Percentiles rank a stretch among this genome's conserved stretches.
Evolutionary conservation across 225 moss, liverwort and hornwort species (phyloP).

Genomic region (Rhytidiadelphus loreus): DNA sequence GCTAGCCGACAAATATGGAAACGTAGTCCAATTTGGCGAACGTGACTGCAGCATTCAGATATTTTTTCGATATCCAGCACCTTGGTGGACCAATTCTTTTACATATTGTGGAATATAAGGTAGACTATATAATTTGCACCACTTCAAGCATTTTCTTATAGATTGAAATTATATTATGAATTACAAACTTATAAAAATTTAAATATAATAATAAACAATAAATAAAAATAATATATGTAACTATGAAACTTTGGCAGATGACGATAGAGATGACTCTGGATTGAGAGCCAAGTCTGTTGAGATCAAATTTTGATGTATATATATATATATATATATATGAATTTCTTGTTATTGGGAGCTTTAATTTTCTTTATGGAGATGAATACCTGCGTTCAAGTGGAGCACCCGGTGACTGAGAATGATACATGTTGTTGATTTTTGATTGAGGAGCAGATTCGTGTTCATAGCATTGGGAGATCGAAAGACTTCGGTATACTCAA

Average conservation of each 20-base stretch:
- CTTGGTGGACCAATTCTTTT: neutral
- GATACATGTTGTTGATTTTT: constrained; percentile 89
- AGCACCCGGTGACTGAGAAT: constrained; percentile 98
- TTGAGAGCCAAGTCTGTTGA: neutral
- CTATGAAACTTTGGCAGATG: neutral
- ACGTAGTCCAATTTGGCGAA: constrained; percentile 97
- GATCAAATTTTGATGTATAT: neutral
- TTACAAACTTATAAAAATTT: too few relatives aligned
- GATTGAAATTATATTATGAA: too few relatives aligned
- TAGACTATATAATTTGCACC: neutral
- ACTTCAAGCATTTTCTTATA: neutral
- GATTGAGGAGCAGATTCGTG: constrained; percentile 98
- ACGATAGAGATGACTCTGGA: neutral
- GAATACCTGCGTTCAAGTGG: constrained; percentile 99
- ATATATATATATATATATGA: too few relatives aligned
- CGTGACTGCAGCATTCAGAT: constrained; percentile 99
- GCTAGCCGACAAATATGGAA: constrained; percentile 84
- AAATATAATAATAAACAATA: too few relatives aligned
- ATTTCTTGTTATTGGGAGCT: neutral
- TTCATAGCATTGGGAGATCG: constrained; percentile 94
- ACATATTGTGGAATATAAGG: neutral
- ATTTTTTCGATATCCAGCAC: neutral
- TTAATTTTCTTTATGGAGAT: constrained; percentile 99
- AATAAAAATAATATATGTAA: neutral
- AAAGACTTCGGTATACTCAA: constrained; percentile 81